These are phyloP conservation scores for Sherardia arvensis DNA, from an alignment of 257 asterid species.

Conservation along the genomic window DNA sequence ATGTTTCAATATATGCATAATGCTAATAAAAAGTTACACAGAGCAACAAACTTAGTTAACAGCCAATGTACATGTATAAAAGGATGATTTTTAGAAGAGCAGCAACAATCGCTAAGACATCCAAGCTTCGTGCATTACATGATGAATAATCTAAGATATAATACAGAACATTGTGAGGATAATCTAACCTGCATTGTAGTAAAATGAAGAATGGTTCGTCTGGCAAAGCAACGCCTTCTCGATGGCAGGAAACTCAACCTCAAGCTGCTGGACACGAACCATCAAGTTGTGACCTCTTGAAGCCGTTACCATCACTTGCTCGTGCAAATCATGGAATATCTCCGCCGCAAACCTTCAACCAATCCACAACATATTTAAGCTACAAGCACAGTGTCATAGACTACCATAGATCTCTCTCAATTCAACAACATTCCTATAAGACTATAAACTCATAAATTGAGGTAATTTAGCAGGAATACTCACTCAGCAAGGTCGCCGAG, in stretches of 20 bases:
- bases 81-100: too few species aligned
- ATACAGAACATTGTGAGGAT: constrained; percentile 6
- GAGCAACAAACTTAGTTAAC: not conserved
- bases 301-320: constrained; percentile 86
- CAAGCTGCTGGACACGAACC: constrained; percentile 85
- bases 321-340: constrained; percentile 83
- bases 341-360: constrained; percentile 89
- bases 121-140: not conserved
- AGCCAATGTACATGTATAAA: too few species aligned
- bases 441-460: not conserved
- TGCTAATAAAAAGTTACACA: constrained; percentile 2
- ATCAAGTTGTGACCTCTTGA: constrained; percentile 75
- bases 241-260: constrained; percentile 64
- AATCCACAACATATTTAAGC: constrained; percentile 19
- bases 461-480: constrained; percentile 16
- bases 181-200: constrained; percentile 57
- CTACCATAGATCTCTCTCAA: not conserved
- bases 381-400: not conserved
- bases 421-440: not conserved
- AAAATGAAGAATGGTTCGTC: constrained; percentile 72
- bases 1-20: not conserved
- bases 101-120: not conserved
- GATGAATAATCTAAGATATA: not conserved
- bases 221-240: constrained; percentile 88
- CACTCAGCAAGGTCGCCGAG: constrained; percentile 97